Evolutionary conservation across 176 grass and related monocot genomes (phyloP).

Genomic region (Coix lacrymajobi): DNA sequence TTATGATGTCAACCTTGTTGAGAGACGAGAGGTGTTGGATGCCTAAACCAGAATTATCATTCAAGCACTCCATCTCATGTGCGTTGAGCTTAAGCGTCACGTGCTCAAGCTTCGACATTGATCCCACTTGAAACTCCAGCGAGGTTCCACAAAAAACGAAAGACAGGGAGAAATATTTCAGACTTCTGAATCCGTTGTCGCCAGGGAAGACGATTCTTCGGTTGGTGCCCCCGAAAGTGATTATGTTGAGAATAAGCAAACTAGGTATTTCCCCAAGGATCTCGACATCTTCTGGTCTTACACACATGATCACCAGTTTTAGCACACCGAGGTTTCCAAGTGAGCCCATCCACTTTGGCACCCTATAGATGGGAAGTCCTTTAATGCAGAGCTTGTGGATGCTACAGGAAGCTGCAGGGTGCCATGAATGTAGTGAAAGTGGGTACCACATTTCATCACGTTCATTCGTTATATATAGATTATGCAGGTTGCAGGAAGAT

Average conservation of each 20-base stretch:
- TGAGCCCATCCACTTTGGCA: conserved; percentile 4
- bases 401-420: not conserved
- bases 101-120: conserved; percentile 3
- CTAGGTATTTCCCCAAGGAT: conserved; percentile 17
- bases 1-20: not conserved
- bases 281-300: conserved; percentile 1
- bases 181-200: not conserved
- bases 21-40: conserved; percentile 19
- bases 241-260: not conserved
- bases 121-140: not conserved
- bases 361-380: not conserved
- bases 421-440: not conserved
- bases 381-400: not conserved
- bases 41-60: not conserved
- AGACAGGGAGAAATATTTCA: not conserved
- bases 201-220: not conserved
- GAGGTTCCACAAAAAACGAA: not conserved
- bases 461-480: not conserved
- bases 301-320: not conserved
- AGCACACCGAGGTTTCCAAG: not conserved
- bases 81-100: not conserved
- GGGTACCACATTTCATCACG: no score
- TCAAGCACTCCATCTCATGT: not conserved
- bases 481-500: not conserved
- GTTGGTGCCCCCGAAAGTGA: not conserved